Base-by-base conservation (phyloP, 345 rosid genomes). In the Luvunga scandens region DNA sequence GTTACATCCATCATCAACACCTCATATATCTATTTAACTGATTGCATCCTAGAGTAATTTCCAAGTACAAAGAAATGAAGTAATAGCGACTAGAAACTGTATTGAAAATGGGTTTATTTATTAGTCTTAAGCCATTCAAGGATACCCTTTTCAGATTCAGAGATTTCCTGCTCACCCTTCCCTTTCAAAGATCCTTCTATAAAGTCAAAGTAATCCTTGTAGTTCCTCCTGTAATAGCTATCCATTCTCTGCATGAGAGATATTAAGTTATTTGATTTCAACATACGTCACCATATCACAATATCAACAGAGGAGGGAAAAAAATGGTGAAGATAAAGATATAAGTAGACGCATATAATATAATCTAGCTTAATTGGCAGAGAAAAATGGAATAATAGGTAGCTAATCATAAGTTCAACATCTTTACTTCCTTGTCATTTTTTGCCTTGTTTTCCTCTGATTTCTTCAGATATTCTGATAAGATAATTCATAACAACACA, bases 161-260 rank as follows among this genome's bases (percentile, higher is more conserved):
- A 75, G 7, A 93, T 87, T 72, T 93, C 88, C 60, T 89, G 75
- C 71, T 87, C 92, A 9, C 80, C 75, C 92, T 91, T 95, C 72
- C 88, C 91, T 65, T 79, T 83, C 73, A 90, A 27, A 19, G 87
- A 78, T 39, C 97, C 99, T 88, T 93, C 94, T 28, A 90, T 90
- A 77, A 87, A 87, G 66, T 90, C 91, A 80, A 95, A 95, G 84
- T 95, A 95, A 81, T 93, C 98, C 79, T 83, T 90, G 90, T 93
- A 92, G 77, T 95, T 95, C 63, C 98, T 81, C 89, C 91, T 92
- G 94, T 92, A 90, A 82, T 87, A 92, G 78, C 88, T 89, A 16
- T 95, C 95, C 91, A 85, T 28, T 78, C 97, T 89, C 98, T 95
- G 77, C 69, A 72, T 24, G 18, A 18, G 13, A 53, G 7, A 53